Evolutionary conservation across 164 flowering plant species (phyloP).

Genomic region (Umbellularia californica): DNA sequence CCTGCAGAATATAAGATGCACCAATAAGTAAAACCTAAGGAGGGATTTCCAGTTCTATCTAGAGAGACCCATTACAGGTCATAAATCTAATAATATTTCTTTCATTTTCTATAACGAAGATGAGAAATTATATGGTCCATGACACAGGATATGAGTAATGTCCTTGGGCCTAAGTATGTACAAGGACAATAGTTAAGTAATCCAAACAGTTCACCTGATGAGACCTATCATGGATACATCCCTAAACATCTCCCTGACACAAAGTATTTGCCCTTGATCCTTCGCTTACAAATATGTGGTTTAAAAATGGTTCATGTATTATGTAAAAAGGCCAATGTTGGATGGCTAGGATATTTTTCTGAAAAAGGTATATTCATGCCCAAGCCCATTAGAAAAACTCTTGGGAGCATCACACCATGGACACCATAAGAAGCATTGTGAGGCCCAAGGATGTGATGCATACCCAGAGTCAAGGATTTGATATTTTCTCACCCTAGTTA

Average conservation of each 20-base stretch:
- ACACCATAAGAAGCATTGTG: background rate
- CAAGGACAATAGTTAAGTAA: background rate
- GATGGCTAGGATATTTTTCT: background rate
- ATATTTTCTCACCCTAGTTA: background rate
- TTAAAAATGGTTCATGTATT: too few species aligned
- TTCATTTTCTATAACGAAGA: background rate
- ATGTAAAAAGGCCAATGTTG: background rate
- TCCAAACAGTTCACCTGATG: background rate
- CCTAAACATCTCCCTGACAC: too few species aligned
- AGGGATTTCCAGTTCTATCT: background rate
- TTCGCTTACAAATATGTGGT: background rate
- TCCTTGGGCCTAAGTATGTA: background rate
- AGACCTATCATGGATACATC: background rate
- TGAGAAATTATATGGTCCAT: background rate
- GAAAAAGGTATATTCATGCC: background rate
- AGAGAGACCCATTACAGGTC: background rate
- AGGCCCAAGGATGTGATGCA: background rate
- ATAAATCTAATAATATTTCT: background rate
- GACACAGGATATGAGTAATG: background rate
- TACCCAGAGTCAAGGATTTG: background rate
- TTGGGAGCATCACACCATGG: background rate
- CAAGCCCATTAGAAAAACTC: background rate
- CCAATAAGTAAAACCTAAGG: background rate
- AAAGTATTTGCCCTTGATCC: background rate
- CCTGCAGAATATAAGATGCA: constrained; percentile 35